Evolutionary conservation across 805 yeast genomes (phyloP), one percentile per base, ranked within the genome.

Genomic region (Kluyveromyces aestuarii): DNA sequence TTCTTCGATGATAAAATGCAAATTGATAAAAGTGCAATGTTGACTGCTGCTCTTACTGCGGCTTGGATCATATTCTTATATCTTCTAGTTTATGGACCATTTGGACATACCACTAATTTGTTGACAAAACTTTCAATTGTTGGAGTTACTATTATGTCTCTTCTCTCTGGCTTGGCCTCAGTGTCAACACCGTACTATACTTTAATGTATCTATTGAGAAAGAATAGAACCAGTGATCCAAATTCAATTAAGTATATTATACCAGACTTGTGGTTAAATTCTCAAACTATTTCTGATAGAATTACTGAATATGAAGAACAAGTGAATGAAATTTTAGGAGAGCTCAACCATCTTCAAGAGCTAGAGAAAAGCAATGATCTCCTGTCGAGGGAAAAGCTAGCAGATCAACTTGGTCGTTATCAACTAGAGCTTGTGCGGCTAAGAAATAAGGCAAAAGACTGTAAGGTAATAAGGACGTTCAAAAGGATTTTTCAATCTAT

Each of bases 131-230:
- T 64, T 14, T 64, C 69, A 7, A 55, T 65, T 4, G 56, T 57
- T 2, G 69, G 69, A 17, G 64, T 63, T 1, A 61, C 65, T 1
- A 33, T 64, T 10, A 59, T 65, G 65, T 66, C 67, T 7, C 48
- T 54, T 16, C 46, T 65, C 33, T 64, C 69, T 2, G 67, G 66
- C 2, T 51, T 65, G 27, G 69, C 68, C 6, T 60, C 67, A 37
- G 60, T 60, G 1, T 64, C 69, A 1, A 62, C 67, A 1, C 50
- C 61, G 2, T 63, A 61, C 44, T 64, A 62, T 40, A 58, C 61
- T 1, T 51, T 53, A 27, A 38, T 54, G 37, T 51, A 52, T 33
- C 8, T 62, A 19, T 51, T 53, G 52, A 47, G 46, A 8, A 52
- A 46, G 40, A 38, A 38, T 21, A 39, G 38, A n/a, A 42, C 37